Base-by-base conservation (phyloP, 2,329 filamentous ascomycete genomes). In the Colletotrichum gigasporum region DNA sequence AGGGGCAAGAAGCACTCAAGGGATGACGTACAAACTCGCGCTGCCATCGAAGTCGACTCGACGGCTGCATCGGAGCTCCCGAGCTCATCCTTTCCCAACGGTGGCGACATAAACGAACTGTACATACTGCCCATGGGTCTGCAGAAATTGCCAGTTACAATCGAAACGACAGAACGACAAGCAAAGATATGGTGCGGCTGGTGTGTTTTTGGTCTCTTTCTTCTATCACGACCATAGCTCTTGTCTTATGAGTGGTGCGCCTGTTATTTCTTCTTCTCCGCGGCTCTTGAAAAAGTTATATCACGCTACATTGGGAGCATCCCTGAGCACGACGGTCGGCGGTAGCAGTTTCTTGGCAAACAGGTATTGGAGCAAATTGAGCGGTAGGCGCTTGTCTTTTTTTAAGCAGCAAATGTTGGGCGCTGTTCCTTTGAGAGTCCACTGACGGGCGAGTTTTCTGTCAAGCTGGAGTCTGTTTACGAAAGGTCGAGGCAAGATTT, bases 251-350 rank as follows among this genome's bases (percentile, higher is more conserved):
- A 54, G 48, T 41, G 51, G 35, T 34, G 39, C 11, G 9, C 57
- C 12, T 39, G 39, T 50, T 53, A 42, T 26, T 56, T 63, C 51
- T 39, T 37, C 24, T 63, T 20, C 32, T 50, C 34, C 51, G 48
- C 48, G 48, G 56, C 54, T 63, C 32, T 32, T 20, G 22, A 64
- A 54, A n/a, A 64, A 61, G 61, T 51, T 42, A 50, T 44, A 37
- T 48, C 57, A 52, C 55, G 28, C 30, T 26, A 34, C 52, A 55
- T 32, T 10, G 37, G 22, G 22, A 53, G 56, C 61, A 64, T 64
- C 35, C 24, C 39, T 20, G 34, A 54, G 48, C 56, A 52, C 54
- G 37, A 18, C 24, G 47, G 24, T 24, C 32, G 48, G 61, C 56
- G 48, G 50, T 34, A 61, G 32, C 26, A 42, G 41, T 54, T 20